Percentiles rank a stretch among this genome's conserved stretches.
Conservation (phyloP, 371 early-diverging fungal genomes). For the Mucor saturninus region DNA sequence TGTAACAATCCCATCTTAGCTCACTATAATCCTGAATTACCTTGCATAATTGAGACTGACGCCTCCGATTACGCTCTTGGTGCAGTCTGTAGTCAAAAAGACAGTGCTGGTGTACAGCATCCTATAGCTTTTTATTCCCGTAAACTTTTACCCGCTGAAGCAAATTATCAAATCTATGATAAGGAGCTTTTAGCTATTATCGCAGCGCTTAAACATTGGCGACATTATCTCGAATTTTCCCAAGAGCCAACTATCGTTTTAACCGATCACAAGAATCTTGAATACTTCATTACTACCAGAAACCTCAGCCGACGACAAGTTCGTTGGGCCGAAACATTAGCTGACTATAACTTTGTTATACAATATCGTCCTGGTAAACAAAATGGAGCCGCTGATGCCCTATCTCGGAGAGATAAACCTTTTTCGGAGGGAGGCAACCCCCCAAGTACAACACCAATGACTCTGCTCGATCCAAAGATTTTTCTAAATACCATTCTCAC, state of each 20-base stretch:
- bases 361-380: constrained; percentile 38
- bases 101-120: constrained; percentile 20
- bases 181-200: constrained; percentile 49
- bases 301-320: constrained; percentile 42
- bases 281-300: constrained; percentile 35
- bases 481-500: background rate
- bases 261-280: constrained; percentile 57
- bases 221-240: constrained; percentile 45
- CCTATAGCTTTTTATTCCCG: constrained; percentile 50
- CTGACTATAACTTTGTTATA: constrained; percentile 37
- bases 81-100: constrained; percentile 47
- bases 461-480: background rate
- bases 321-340: constrained; percentile 37
- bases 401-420: constrained; percentile 26
- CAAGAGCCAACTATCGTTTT: constrained; percentile 30
- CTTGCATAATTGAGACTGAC: constrained; percentile 53
- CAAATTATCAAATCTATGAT: constrained; percentile 45
- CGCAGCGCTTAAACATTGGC: constrained; percentile 44
- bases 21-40: constrained; percentile 33
- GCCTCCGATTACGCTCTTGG: constrained; percentile 53
- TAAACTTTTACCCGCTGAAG: constrained; percentile 35
- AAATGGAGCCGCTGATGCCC: constrained; percentile 49
- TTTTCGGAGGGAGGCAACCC: background rate
- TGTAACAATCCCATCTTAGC: constrained; percentile 28
- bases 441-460: background rate